phyloP scores from a whole-genome alignment of 2,329 filamentous ascomycete genomes.

The Cladorrhinum sp. region DNA sequence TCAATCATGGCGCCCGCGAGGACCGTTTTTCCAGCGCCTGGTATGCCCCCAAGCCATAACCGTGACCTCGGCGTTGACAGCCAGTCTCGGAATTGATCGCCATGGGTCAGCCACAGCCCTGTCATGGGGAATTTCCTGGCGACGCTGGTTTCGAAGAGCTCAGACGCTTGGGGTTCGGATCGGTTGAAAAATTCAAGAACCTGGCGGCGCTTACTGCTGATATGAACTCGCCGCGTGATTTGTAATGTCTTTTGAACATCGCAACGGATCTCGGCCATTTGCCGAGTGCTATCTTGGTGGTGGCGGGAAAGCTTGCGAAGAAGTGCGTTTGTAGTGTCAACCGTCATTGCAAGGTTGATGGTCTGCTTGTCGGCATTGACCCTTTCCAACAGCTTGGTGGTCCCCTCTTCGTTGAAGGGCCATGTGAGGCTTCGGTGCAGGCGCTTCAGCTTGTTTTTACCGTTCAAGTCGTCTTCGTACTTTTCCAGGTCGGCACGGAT shows the following conservation, averaged over 20 bases:
- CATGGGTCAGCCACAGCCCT: not conserved
- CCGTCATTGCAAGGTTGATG: not conserved
- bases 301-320: not conserved
- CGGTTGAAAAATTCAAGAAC: not conserved
- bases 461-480: not conserved
- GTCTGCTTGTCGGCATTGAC: not conserved
- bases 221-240: not conserved
- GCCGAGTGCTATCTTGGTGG: not conserved
- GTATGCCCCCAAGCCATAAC: not conserved
- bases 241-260: not conserved
- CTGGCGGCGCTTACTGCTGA: not conserved
- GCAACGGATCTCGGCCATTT: not conserved
- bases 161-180: not conserved
- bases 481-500: slow-evolving; percentile 4
- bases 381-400: not conserved
- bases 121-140: not conserved
- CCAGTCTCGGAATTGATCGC: not conserved
- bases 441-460: not conserved
- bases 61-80: not conserved
- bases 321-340: not conserved
- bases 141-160: not conserved
- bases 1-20: not conserved
- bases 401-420: not conserved
- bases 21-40: not conserved
- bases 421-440: not conserved